Conservation (phyloP, 805 yeast species). For the Lipomyces starkeyi region DNA sequence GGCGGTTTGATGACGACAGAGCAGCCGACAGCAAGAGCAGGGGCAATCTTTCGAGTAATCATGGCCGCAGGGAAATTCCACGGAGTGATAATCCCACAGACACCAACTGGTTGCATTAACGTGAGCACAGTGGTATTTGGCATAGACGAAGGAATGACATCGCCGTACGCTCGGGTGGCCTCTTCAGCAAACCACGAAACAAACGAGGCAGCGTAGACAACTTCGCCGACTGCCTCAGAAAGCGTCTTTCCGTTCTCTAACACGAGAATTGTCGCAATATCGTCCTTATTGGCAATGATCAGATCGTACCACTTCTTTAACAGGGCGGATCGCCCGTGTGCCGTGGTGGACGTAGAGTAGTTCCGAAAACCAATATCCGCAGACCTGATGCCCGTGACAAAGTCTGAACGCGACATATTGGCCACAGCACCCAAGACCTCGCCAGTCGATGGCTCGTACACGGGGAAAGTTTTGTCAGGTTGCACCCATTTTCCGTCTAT, state of each 20-base stretch:
- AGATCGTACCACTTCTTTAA: constrained; percentile 60
- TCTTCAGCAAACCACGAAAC: constrained; percentile 91
- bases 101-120: constrained; percentile 76
- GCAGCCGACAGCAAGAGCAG: constrained; percentile 76
- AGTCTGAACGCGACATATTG: constrained; percentile 55
- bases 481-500: constrained; percentile 30
- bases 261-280: constrained; percentile 67
- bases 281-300: constrained; percentile 64
- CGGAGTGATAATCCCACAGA: constrained; percentile 78
- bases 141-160: constrained; percentile 53
- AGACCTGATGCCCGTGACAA: constrained; percentile 60
- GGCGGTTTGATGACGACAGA: constrained; percentile 80
- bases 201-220: constrained; percentile 70
- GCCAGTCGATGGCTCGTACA: constrained; percentile 80
- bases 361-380: constrained; percentile 53
- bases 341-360: constrained; percentile 58
- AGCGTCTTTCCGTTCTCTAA: constrained; percentile 78
- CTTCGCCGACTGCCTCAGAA: constrained; percentile 75
- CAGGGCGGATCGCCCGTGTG: constrained; percentile 62
- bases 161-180: constrained; percentile 74
- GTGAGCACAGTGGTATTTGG: constrained; percentile 56
- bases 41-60: constrained; percentile 56
- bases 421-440: constrained; percentile 61
- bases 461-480: constrained; percentile 22
- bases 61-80: constrained; percentile 82